Conservation (phyloP, 2,329 filamentous ascomycete species). For the Penicillium italicum region DNA sequence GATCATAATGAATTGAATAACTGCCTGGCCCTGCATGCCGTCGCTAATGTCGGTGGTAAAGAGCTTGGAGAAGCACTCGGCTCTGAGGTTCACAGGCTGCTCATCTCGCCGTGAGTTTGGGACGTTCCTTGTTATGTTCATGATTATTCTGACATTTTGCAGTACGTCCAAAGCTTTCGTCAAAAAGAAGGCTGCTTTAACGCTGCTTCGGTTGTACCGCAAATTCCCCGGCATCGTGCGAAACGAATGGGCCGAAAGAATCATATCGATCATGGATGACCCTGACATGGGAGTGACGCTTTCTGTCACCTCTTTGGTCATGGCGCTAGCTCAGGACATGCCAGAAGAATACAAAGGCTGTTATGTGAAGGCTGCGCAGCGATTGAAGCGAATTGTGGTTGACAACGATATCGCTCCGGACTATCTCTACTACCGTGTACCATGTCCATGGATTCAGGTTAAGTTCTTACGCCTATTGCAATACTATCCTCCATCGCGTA, state of each 20-base stretch:
- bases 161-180: conserved; percentile 91
- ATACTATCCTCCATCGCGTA: conserved; percentile 92
- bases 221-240: conserved; percentile 93
- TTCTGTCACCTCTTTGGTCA: conserved; percentile 92
- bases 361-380: conserved; percentile 87
- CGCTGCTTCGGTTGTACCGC: conserved; percentile 85
- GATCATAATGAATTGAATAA: conserved; percentile 98
- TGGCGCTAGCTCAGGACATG: conserved; percentile 90
- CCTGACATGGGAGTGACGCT: conserved; percentile 88
- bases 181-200: conserved; percentile 97
- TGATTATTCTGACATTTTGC: conserved; percentile 1
- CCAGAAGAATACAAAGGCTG: conserved; percentile 91
- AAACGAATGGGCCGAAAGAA: conserved; percentile 94
- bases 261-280: conserved; percentile 99
- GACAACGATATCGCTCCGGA: conserved; percentile 86
- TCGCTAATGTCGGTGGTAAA: conserved; percentile 92
- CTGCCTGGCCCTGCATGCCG: conserved; percentile 91
- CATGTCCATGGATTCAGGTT: conserved; percentile 96
- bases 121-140: conserved; percentile 35
- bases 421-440: conserved; percentile 99
- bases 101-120: conserved; percentile 81
- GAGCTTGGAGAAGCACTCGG: conserved; percentile 97
- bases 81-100: conserved; percentile 81
- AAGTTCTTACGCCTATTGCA: conserved; percentile 89
- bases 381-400: conserved; percentile 83